Evolutionary conservation across 1,284 basidiomycete genomes (phyloP), one percentile per base, ranked within the genome.

Genomic region (Schizophyllum amplum): DNA sequence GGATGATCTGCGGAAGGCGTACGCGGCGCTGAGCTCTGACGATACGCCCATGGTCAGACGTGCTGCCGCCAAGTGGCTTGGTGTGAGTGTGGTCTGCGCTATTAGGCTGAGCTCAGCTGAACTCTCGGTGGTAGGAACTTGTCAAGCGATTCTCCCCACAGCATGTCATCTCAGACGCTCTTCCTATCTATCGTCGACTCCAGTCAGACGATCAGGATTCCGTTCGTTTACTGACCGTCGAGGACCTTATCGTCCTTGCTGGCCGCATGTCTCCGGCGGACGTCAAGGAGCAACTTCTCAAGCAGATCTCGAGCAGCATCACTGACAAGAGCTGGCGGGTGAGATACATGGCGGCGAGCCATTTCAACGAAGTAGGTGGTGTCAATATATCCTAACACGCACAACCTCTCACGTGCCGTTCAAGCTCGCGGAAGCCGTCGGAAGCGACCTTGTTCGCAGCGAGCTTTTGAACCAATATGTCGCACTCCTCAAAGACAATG

Each of bases 1-100:
- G 71, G 92, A 94, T 58, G 96, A 98, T 56, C 77, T 99, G 66
- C 84, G 95, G 63, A 90, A 89, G 71, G 84, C 90, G 59, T 99
- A 92, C 66, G 80, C 86, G 15, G 80, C 83, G 20, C 82, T 99
- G 46, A 90, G 90, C 50, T 82, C 86, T 27, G 97, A 99, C 69
- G 97, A 99, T 70, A 99, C 97, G 15, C 97, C 97, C 33, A 99
- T 99, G 97, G 97, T 99, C 61, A 83, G 96, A 68, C 82, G 97
- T 62, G 95, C 97, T 24, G 95, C 94, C 52, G 95, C 96, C 11
- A 97, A 95, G 72, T 94, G 92, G 81, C 87, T 99, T 56, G 95
- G 91, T 52, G 93, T 96, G 70, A 70, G 92, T 84, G 20, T 57
- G 53, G 54, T 56, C 57, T 53, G 33, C 46, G 22, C 46, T n/a